Evolutionary conservation across 176 grass and related monocot genomes (phyloP), one percentile per base, ranked within the genome.

Genomic region (Aegilops tauschii): DNA sequence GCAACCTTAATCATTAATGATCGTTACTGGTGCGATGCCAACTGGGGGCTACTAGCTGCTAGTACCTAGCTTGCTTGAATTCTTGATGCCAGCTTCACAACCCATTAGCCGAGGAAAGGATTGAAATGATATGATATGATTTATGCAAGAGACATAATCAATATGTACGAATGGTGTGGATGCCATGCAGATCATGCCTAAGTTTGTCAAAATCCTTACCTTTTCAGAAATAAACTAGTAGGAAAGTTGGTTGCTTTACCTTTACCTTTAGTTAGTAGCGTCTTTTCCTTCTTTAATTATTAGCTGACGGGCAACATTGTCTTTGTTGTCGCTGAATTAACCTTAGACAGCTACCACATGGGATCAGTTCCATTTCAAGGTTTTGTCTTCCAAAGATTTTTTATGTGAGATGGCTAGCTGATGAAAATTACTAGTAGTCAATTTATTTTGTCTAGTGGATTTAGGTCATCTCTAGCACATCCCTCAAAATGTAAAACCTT

Each of bases 231-330:
- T 81, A 79, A 77, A 69, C 82, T 85, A 79, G 34, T 71, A 76
- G 47, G 12, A 88, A 91, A 91, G 81, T 44, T 37, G 28, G 77
- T 88, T 91, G 82, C 82, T 80, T 88, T 54, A 49, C 61, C 86
- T 88, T 91, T 84, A 91, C 90, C 77, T 88, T 88, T 91, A 91
- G 77, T 88, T 64, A 88, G 77, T 85, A 91, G 62, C 5, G 9
- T 29, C 77, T 70, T 80, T 76, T 23, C 21, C 27, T 76, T 83
- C 28, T 83, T 83, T 82, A 85, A 85, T 85, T 79, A 81, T 90
- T 79, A 65, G 25, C 65, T 11, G 63, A 73, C 68, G 47, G 58
- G 74, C 80, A 82, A 4, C 69, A 76, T 63, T 74, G 27, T 69
- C 34, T 49, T 75, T 59, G 44, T 23, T 84, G n/a, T 84, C 79